Percentiles rank a stretch among this genome's conserved stretches.
These are phyloP conservation scores for Rhizopogon vulgaris DNA, from an alignment of 768 basidiomycete genomes.

Conservation along the genomic window DNA sequence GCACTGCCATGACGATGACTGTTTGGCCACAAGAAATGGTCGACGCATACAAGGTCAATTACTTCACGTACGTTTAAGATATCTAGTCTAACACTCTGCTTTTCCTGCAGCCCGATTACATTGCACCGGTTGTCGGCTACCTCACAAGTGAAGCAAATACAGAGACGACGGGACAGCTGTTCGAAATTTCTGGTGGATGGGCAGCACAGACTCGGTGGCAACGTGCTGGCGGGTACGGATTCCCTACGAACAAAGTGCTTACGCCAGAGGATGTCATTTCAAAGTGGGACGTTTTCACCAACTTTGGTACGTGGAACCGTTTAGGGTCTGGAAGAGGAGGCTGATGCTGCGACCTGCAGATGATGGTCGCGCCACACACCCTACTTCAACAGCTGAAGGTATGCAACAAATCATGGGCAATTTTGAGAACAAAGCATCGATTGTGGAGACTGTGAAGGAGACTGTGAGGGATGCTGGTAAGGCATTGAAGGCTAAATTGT, in stretches of 20 bases:
- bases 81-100: not conserved
- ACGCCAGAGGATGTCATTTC: slow-evolving; percentile 75
- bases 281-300: slow-evolving; percentile 80
- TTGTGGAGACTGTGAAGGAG: slow-evolving; percentile 46
- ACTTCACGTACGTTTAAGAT: not conserved
- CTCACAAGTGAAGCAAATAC: slow-evolving; percentile 78
- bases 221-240: slow-evolving; percentile 78
- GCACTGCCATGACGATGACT: slow-evolving; percentile 88
- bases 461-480: slow-evolving; percentile 40
- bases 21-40: slow-evolving; percentile 84
- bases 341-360: slow-evolving; percentile 33
- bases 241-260: slow-evolving; percentile 70
- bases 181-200: slow-evolving; percentile 90
- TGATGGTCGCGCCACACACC: slow-evolving; percentile 80
- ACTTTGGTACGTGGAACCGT: slow-evolving; percentile 56
- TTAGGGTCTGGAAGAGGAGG: not conserved
- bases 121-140: slow-evolving; percentile 91
- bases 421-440: slow-evolving; percentile 32
- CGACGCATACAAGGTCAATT: slow-evolving; percentile 74
- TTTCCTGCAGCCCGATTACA: slow-evolving; percentile 66
- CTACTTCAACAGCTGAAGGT: slow-evolving; percentile 66
- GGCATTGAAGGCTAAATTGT: slow-evolving; percentile 47
- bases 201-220: slow-evolving; percentile 92
- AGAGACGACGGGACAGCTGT: slow-evolving; percentile 66
- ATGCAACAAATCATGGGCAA: slow-evolving; percentile 70